phyloP scores from a whole-genome alignment of 2,329 filamentous ascomycete species.

The Cordyceps militaris region DNA sequence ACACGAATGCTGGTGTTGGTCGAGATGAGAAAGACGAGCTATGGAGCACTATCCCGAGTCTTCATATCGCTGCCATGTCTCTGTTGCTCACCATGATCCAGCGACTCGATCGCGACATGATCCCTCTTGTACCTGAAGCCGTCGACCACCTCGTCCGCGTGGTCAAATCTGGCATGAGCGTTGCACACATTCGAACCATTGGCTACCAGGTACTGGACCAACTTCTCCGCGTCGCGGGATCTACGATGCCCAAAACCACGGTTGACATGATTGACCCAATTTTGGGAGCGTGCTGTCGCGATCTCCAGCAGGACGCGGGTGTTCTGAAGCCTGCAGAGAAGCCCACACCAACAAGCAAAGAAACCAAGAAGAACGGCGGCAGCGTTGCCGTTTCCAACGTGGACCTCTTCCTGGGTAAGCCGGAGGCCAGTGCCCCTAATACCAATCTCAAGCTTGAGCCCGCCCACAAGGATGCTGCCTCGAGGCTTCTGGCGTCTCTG shows the following conservation, averaged over 20 bases:
- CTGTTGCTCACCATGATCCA: conserved; percentile 51
- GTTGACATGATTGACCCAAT: conserved; percentile 56
- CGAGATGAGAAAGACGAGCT: conserved; percentile 77
- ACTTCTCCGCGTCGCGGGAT: conserved; percentile 56
- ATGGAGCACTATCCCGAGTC: conserved; percentile 62
- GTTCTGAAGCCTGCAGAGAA: conserved; percentile 36
- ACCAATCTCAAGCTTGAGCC: conserved; percentile 29
- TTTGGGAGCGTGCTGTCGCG: conserved; percentile 64
- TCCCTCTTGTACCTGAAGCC: conserved; percentile 55
- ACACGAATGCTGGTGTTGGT: conserved; percentile 64
- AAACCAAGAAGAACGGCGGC: conserved; percentile 31
- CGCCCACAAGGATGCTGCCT: conserved; percentile 50
- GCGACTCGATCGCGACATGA: conserved; percentile 50
- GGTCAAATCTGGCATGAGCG: conserved; percentile 51
- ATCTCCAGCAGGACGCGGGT: conserved; percentile 54
- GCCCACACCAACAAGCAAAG: conserved; percentile 23
- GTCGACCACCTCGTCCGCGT: conserved; percentile 67
- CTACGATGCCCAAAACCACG: conserved; percentile 57
- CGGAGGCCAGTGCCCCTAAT: conserved; percentile 28
- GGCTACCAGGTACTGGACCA: conserved; percentile 53
- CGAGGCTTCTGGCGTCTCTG: conserved; percentile 52
- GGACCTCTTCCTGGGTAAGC: conserved; percentile 57
- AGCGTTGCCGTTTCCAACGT: conserved; percentile 47
- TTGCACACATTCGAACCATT: conserved; percentile 48
- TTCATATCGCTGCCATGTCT: conserved; percentile 65